Percentiles rank a stretch among this genome's conserved stretches.
Conservation (phyloP, 2,329 filamentous ascomycete species). For the Hymenoscyphus linearis region DNA sequence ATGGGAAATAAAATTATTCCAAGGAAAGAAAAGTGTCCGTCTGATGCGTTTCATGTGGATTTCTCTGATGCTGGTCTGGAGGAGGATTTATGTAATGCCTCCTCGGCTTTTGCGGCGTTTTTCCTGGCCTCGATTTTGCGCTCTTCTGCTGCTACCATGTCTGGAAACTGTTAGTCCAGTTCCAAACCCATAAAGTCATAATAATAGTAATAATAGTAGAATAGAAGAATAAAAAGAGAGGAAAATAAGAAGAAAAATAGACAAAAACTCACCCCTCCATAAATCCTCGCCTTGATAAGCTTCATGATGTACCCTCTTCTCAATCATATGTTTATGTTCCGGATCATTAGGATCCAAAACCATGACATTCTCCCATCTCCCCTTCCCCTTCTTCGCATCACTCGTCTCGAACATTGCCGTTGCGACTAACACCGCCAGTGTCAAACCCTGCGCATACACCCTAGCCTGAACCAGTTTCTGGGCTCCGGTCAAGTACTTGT, state of each 20-base stretch:
- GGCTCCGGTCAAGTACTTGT: slow-evolving; percentile 53
- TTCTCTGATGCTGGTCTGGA: slow-evolving; percentile 50
- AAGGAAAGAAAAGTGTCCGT: background rate
- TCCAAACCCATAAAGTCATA: background rate
- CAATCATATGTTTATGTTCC: slow-evolving; percentile 74
- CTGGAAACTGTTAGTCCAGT: slow-evolving; percentile 39
- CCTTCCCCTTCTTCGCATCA: slow-evolving; percentile 71
- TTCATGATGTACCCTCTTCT: slow-evolving; percentile 85
- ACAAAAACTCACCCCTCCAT: slow-evolving; percentile 69
- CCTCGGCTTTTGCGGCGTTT: slow-evolving; percentile 48
- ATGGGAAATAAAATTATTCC: background rate
- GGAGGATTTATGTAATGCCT: slow-evolving; percentile 5
- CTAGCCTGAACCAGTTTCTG: slow-evolving; percentile 73
- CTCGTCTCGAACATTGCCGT: slow-evolving; percentile 64
- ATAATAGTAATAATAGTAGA: too few species aligned
- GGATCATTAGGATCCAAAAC: slow-evolving; percentile 77
- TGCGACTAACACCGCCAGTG: slow-evolving; percentile 61
- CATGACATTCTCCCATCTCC: slow-evolving; percentile 79
- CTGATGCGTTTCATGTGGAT: background rate
- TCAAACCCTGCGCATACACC: slow-evolving; percentile 70
- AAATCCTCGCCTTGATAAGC: slow-evolving; percentile 84
- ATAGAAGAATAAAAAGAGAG: too few species aligned
- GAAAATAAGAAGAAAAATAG: too few species aligned
- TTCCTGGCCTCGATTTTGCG: slow-evolving; percentile 43
- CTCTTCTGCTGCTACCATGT: slow-evolving; percentile 82